Evolutionary conservation across 257 asterid species (phyloP), one percentile per base, ranked within the genome.

Genomic region (Nicotiana tomentosiformis): DNA sequence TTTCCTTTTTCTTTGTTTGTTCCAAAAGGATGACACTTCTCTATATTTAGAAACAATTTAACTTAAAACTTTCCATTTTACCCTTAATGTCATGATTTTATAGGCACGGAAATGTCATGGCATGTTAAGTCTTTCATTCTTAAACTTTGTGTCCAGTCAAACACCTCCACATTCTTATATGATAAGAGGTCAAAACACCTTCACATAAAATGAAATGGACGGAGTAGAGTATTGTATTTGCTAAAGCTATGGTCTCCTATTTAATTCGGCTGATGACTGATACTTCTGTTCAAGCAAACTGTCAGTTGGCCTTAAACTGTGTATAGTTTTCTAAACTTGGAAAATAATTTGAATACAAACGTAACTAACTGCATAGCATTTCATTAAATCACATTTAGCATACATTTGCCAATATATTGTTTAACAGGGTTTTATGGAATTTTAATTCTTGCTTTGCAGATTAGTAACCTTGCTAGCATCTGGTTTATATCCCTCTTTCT

Each of bases 401-500:
- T 37, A 20, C 20, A 12, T 43, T 70, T 70, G 56, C 37, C 35
- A 43, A 70, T 12, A 39, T 43, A 46, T 43, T 33, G 23, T 72
- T 7, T 72, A 14, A 49, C 20, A 72, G 23, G 61, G 51, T 46
- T 43, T 72, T 7, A 74, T 51, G 43, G 33, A 26, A 74, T 74
- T 10, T 26, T 74, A 7, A 49, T 49, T 74, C 37, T 51, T 15
- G 62, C 53, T 74, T 77, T 89, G 88, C 99, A 95, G 99, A 95
- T 93, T 61, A 95, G 99, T 86, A 95, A 93, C 90, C 77, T 95
- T 82, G 99, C 99, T 16, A 95, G 98, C 86, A 84, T 95, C 81
- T 94, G 99, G 98, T 93, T 95, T 89, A 90, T 93, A 16, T 91
- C 99, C 88, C 97, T 94, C 90, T 95, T 95, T 77, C 95, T 93